Percentiles rank a stretch among this genome's conserved stretches.
Conservation (phyloP, 176 grass and related monocot species). For the Rhynchospora breviuscula region DNA sequence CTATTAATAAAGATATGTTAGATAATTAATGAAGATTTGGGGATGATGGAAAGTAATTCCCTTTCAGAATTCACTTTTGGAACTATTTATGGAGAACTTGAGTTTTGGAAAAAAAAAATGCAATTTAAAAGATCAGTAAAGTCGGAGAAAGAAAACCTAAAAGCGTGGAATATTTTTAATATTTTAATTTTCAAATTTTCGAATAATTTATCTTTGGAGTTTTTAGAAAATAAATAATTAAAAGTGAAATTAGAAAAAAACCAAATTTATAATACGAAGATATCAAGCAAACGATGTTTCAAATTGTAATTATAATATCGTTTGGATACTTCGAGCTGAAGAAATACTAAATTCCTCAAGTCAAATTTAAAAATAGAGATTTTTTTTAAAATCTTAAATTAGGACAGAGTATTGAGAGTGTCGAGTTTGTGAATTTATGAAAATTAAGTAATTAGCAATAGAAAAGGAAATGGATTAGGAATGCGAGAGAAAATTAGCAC, state of each 20-base stretch:
- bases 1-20: too few species aligned
- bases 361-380: not conserved
- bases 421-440: not conserved
- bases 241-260: not conserved
- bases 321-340: not conserved
- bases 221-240: not conserved
- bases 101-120: not conserved
- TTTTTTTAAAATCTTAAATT: not conserved
- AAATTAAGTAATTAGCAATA: not conserved
- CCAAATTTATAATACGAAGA: not conserved
- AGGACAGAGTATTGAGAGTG: not conserved
- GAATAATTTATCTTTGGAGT: not conserved
- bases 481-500: too few species aligned
- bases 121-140: not conserved
- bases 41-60: too few species aligned
- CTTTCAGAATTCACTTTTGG: not conserved
- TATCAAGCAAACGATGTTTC: not conserved
- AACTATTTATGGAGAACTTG: not conserved
- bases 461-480: not conserved
- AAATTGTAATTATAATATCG: not conserved
- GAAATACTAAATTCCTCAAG: not conserved
- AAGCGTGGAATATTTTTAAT: not conserved
- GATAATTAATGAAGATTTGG: too few species aligned
- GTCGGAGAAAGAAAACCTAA: not conserved
- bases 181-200: not conserved